These are phyloP conservation scores for Basipetospora chlamydospora DNA, from an alignment of 2,329 filamentous ascomycete genomes.

Conservation along the genomic window DNA sequence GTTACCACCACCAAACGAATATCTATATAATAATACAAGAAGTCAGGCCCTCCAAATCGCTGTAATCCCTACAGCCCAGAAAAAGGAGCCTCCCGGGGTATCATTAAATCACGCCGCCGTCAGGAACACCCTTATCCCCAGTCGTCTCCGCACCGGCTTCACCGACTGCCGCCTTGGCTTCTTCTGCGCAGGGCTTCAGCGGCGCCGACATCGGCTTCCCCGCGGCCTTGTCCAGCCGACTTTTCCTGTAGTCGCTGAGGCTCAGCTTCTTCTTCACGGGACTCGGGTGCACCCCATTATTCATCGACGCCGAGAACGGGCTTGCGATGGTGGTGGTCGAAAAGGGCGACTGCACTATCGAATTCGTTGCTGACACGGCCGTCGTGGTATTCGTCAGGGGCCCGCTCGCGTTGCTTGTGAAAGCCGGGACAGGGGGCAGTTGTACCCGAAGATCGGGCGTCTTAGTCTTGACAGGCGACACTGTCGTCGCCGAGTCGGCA, in stretches of 20 bases:
- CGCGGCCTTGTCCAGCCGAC: constrained; percentile 34
- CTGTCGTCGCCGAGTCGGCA: background rate
- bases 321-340: constrained; percentile 23
- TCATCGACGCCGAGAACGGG: constrained; percentile 28
- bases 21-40: constrained; percentile 2
- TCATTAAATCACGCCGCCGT: too few species aligned
- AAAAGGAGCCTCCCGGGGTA: too few species aligned
- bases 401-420: constrained; percentile 24
- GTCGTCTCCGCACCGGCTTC: background rate
- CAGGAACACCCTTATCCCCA: background rate
- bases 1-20: too few species aligned
- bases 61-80: too few species aligned
- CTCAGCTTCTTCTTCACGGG: constrained; percentile 55
- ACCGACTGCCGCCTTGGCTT: constrained; percentile 1
- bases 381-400: constrained; percentile 22
- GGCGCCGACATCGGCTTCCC: constrained; percentile 16
- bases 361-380: constrained; percentile 28
- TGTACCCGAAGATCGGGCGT: constrained; percentile 37
- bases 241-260: constrained; percentile 50
- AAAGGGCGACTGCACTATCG: constrained; percentile 35
- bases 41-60: too few species aligned
- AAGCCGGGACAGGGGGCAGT: constrained; percentile 39
- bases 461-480: constrained; percentile 19
- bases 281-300: constrained; percentile 36
- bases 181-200: constrained; percentile 8